Evolutionary conservation across 176 grass and related monocot species (phyloP).

Genomic region (Themeda triandra): DNA sequence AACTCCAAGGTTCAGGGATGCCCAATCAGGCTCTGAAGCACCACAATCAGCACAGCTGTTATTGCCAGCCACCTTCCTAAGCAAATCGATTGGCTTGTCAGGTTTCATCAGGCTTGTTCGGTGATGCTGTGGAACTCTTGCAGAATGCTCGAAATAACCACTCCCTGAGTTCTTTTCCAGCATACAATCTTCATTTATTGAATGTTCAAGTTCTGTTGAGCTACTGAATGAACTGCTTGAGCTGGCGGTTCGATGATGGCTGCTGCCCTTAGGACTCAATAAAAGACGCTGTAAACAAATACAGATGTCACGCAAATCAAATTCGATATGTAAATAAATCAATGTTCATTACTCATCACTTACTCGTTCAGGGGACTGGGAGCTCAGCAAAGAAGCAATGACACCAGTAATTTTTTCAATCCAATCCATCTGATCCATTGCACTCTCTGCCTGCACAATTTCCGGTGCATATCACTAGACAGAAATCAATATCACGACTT

Average conservation of each 20-base stretch:
- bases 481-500: constrained; percentile 27
- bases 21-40: constrained; percentile 88
- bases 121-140: constrained; percentile 65
- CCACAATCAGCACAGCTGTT: constrained; percentile 86
- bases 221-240: constrained; percentile 86
- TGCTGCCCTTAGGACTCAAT: constrained; percentile 52
- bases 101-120: constrained; percentile 74
- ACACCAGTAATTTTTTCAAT: constrained; percentile 99
- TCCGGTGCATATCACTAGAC: constrained; percentile 28
- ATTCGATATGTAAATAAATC: constrained; percentile 20
- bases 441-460: constrained; percentile 80
- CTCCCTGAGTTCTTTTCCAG: constrained; percentile 66
- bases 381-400: constrained; percentile 95
- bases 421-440: constrained; percentile 99
- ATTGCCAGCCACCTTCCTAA: constrained; percentile 92
- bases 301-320: constrained; percentile 33
- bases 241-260: constrained; percentile 70
- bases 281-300: constrained; percentile 75
- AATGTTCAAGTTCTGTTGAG: constrained; percentile 83
- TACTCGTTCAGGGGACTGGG: constrained; percentile 95
- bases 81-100: constrained; percentile 95
- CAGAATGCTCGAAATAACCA: constrained; percentile 76
- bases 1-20: constrained; percentile 89
- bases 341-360: constrained; percentile 3
- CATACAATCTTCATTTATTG: constrained; percentile 67